These are phyloP conservation scores for Ceriops decandra DNA, from an alignment of 345 rosid genomes.

Conservation along the genomic window DNA sequence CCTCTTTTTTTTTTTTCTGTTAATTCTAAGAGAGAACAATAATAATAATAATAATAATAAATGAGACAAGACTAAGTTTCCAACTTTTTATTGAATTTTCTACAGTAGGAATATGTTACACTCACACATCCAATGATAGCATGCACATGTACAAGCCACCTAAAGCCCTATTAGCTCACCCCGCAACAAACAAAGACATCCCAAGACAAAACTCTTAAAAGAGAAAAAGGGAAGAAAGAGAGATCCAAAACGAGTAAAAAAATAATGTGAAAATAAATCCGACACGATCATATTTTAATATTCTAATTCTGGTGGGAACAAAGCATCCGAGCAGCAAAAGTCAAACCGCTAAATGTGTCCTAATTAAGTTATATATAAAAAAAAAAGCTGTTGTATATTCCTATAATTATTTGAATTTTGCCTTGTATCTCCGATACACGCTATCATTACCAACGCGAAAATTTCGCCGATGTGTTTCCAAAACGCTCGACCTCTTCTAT, in stretches of 20 bases:
- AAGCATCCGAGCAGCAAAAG: constrained; percentile 10
- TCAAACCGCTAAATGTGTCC: neutral
- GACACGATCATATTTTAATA: neutral
- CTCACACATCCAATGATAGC: no score
- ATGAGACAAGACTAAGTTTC: no score
- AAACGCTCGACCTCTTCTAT: neutral
- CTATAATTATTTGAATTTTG: neutral
- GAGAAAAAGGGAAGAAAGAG: neutral
- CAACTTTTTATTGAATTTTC: no score
- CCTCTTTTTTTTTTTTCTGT: no score
- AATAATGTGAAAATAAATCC: neutral
- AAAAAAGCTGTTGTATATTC: neutral
- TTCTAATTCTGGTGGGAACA: constrained; percentile 7
- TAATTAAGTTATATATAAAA: no score
- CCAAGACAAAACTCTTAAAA: neutral
- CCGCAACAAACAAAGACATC: neutral
- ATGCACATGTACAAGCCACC: neutral
- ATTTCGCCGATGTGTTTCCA: neutral
- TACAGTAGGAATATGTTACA: no score
- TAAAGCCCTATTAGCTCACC: neutral
- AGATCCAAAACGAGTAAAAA: no score
- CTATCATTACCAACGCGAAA: no score
- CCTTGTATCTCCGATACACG: neutral
- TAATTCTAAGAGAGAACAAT: no score
- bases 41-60: no score